A percentile compares a stretch with the other conserved stretches of the same genome.
Conservation (phyloP, 2,329 filamentous ascomycete genomes). For the Fusarium sp. region DNA sequence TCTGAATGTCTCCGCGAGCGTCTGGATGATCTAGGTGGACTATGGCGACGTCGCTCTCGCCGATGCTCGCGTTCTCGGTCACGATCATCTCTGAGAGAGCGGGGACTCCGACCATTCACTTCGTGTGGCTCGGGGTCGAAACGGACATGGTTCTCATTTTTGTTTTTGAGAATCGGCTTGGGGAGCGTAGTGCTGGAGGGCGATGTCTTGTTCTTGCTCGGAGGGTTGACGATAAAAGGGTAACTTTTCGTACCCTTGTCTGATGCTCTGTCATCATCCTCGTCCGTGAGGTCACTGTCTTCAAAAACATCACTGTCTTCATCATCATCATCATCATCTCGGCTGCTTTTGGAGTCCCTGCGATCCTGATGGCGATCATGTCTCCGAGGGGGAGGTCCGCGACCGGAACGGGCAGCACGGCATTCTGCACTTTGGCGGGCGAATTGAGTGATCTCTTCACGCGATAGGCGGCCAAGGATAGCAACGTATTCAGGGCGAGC, state of each 20-base stretch:
- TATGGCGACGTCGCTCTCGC: slow-evolving; percentile 40
- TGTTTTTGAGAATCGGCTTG: slow-evolving; percentile 75
- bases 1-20: slow-evolving; percentile 50
- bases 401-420: slow-evolving; percentile 57
- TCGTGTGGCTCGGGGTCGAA: slow-evolving; percentile 67
- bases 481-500: slow-evolving; percentile 75
- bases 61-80: slow-evolving; percentile 47
- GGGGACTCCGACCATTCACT: slow-evolving; percentile 54
- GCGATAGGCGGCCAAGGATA: slow-evolving; percentile 69
- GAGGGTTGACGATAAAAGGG: slow-evolving; percentile 57
- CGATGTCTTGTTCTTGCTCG: slow-evolving; percentile 53
- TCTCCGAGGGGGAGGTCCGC: slow-evolving; percentile 21
- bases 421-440: slow-evolving; percentile 66
- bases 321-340: slow-evolving; percentile 52
- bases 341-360: slow-evolving; percentile 54
- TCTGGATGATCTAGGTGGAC: slow-evolving; percentile 35
- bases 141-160: slow-evolving; percentile 70
- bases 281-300: slow-evolving; percentile 52
- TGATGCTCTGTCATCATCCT: slow-evolving; percentile 53
- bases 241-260: slow-evolving; percentile 53
- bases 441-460: slow-evolving; percentile 67
- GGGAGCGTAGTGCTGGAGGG: slow-evolving; percentile 59
- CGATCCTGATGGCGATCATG: slow-evolving; percentile 37
- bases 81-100: slow-evolving; percentile 53
- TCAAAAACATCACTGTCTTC: slow-evolving; percentile 52